Evolutionary conservation across 2,329 filamentous ascomycete genomes (phyloP).

Genomic region (Nannizziopsis arthrosporioides): DNA sequence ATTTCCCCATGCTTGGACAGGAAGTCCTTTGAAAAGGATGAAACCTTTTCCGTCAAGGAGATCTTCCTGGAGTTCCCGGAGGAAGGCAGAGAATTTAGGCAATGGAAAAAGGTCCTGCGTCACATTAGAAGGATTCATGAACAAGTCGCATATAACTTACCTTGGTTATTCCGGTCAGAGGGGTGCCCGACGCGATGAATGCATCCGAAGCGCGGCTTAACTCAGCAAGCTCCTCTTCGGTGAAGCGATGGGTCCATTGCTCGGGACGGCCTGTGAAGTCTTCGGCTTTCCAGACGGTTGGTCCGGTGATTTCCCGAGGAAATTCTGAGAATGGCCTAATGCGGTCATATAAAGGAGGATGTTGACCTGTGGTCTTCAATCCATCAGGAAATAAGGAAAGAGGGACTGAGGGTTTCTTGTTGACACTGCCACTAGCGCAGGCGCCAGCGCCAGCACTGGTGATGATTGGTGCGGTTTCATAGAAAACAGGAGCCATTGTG

Average conservation of each 20-base stretch:
- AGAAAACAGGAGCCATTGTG: slow-evolving; percentile 16
- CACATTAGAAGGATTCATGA: background rate
- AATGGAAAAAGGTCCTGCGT: slow-evolving; percentile 48
- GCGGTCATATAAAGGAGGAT: slow-evolving; percentile 53
- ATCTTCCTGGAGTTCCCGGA: slow-evolving; percentile 49
- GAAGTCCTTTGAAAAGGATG: slow-evolving; percentile 78
- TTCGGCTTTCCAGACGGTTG: slow-evolving; percentile 59
- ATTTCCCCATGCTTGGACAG: slow-evolving; percentile 61
- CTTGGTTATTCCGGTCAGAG: slow-evolving; percentile 60
- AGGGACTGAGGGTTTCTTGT: slow-evolving; percentile 7
- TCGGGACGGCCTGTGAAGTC: slow-evolving; percentile 54
- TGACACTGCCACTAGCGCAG: background rate
- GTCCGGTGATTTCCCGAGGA: slow-evolving; percentile 57
- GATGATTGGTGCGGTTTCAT: slow-evolving; percentile 11
- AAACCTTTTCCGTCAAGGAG: slow-evolving; percentile 80
- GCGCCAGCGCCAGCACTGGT: too few species aligned
- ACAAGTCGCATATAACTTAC: slow-evolving; percentile 22
- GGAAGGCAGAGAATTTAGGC: slow-evolving; percentile 43
- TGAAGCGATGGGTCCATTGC: slow-evolving; percentile 62
- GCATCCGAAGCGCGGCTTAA: slow-evolving; percentile 54
- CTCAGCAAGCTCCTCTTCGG: slow-evolving; percentile 53
- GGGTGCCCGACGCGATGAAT: slow-evolving; percentile 54
- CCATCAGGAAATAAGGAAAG: slow-evolving; percentile 49
- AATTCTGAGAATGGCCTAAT: slow-evolving; percentile 59
- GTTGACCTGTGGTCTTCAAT: slow-evolving; percentile 59